Conservation (phyloP, 352 stramenopile genomes). For the Phytophthora megakarya region DNA sequence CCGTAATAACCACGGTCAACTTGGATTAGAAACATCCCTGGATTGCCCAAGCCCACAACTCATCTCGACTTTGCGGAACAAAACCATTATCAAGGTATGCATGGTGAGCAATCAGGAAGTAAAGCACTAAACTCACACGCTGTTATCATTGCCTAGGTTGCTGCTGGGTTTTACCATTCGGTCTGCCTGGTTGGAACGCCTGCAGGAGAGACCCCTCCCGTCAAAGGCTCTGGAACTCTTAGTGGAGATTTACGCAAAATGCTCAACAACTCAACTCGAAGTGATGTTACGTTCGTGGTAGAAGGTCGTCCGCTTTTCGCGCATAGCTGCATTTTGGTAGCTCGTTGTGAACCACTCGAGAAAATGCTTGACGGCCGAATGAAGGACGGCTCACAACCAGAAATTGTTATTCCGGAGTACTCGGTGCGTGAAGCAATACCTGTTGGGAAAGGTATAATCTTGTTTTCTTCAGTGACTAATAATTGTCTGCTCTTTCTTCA, state of each 20-base stretch:
- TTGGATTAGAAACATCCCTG: slow-evolving; percentile 77
- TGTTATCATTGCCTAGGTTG: slow-evolving; percentile 51
- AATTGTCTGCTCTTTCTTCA: slow-evolving; percentile 34
- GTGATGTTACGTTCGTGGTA: slow-evolving; percentile 86
- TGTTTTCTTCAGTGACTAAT: not conserved
- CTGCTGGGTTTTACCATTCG: slow-evolving; percentile 93
- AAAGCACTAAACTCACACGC: not conserved
- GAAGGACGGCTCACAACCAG: slow-evolving; percentile 66
- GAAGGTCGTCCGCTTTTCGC: slow-evolving; percentile 71
- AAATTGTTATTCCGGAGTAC: slow-evolving; percentile 79
- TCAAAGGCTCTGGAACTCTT: slow-evolving; percentile 44
- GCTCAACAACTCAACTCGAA: slow-evolving; percentile 84
- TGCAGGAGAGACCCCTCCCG: slow-evolving; percentile 13
- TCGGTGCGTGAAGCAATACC: slow-evolving; percentile 49
- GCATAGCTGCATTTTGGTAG: slow-evolving; percentile 88
- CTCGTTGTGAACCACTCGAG: slow-evolving; percentile 87
- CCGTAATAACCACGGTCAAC: slow-evolving; percentile 94
- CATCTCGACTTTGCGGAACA: slow-evolving; percentile 64
- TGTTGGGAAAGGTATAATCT: not conserved
- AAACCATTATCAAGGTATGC: slow-evolving; percentile 64
- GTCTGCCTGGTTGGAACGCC: slow-evolving; percentile 54
- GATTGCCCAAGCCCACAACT: slow-evolving; percentile 79
- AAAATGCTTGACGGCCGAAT: slow-evolving; percentile 92
- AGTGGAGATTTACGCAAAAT: slow-evolving; percentile 77
- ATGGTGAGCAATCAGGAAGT: not conserved